Conservation (phyloP, 2,329 filamentous ascomycete species). For the Xylariales sp. region DNA sequence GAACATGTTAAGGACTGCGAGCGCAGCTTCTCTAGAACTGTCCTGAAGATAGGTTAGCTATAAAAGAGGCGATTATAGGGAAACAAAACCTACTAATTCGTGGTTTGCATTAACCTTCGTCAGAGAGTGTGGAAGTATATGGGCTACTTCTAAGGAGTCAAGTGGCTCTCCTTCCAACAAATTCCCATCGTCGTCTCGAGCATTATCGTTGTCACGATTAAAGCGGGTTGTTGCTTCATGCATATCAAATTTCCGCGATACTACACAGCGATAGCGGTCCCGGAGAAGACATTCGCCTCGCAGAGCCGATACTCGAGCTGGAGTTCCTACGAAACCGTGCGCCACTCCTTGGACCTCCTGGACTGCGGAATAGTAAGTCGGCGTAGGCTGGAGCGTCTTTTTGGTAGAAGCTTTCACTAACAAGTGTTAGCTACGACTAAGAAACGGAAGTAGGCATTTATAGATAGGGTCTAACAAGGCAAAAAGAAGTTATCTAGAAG, state of each 20-base stretch:
- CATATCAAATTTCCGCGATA: conserved; percentile 42
- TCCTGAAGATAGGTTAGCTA: conserved; percentile 17
- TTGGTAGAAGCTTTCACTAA: conserved; percentile 46
- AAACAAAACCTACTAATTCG: conserved; percentile 18
- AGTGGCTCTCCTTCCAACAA: conserved; percentile 26
- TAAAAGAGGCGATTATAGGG: conserved; percentile 11
- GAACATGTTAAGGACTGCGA: conserved; percentile 57
- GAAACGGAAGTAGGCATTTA: conserved; percentile 6
- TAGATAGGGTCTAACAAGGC: conserved; percentile 37
- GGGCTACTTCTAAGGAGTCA: conserved; percentile 18
- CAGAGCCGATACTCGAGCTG: conserved; percentile 44
- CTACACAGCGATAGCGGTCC: conserved; percentile 48
- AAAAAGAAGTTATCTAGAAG: conserved; percentile 47
- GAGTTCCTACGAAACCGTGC: conserved; percentile 41
- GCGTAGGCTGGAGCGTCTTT: conserved; percentile 46
- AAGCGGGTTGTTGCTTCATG: conserved; percentile 36
- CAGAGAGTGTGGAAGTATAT: conserved; percentile 30
- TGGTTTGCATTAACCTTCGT: conserved; percentile 21
- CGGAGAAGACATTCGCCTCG: conserved; percentile 46
- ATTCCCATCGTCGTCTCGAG: conserved; percentile 45
- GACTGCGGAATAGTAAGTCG: conserved; percentile 43
- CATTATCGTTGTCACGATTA: conserved; percentile 28
- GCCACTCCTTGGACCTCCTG: conserved; percentile 38
- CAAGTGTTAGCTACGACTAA: conserved; percentile 18
- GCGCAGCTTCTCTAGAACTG: conserved; percentile 48